These are phyloP conservation scores for Sesbania bispinosa DNA, from an alignment of 306 rosid species.

Conservation along the genomic window DNA sequence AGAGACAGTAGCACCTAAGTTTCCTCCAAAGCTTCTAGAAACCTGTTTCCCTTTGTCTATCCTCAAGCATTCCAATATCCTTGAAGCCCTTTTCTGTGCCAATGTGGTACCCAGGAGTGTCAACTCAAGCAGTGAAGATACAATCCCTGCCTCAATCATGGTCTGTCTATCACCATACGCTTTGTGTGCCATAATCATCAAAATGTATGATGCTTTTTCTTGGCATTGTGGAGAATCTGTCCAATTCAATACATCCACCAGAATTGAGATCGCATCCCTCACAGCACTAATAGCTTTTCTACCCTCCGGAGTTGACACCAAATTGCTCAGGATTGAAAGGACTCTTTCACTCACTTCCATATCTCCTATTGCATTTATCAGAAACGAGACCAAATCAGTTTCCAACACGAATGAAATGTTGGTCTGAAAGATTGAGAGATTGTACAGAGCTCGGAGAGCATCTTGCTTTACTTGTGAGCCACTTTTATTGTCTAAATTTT, in stretches of 20 bases:
- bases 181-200: constrained; percentile 96
- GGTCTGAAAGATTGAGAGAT: constrained; percentile 65
- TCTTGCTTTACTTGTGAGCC: constrained; percentile 77
- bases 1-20: constrained; percentile 54
- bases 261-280: constrained; percentile 44
- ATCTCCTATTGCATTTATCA: constrained; percentile 58
- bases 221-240: constrained; percentile 86
- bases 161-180: constrained; percentile 73
- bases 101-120: constrained; percentile 82
- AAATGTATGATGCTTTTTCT: constrained; percentile 83
- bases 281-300: constrained; percentile 60
- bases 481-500: constrained; percentile 30
- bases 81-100: constrained; percentile 96
- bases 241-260: constrained; percentile 84
- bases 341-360: constrained; percentile 84
- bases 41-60: constrained; percentile 77
- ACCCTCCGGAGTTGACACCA: constrained; percentile 74
- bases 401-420: constrained; percentile 65
- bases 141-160: constrained; percentile 90
- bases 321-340: constrained; percentile 69
- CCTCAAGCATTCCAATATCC: constrained; percentile 79
- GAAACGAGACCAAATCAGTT: constrained; percentile 59
- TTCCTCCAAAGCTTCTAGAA: constrained; percentile 50
- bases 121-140: constrained; percentile 76
- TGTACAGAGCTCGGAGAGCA: constrained; percentile 86